Evolutionary conservation across 1,284 basidiomycete species (phyloP), one percentile per base, ranked within the genome.

Genomic region (Volvariella volvacea): DNA sequence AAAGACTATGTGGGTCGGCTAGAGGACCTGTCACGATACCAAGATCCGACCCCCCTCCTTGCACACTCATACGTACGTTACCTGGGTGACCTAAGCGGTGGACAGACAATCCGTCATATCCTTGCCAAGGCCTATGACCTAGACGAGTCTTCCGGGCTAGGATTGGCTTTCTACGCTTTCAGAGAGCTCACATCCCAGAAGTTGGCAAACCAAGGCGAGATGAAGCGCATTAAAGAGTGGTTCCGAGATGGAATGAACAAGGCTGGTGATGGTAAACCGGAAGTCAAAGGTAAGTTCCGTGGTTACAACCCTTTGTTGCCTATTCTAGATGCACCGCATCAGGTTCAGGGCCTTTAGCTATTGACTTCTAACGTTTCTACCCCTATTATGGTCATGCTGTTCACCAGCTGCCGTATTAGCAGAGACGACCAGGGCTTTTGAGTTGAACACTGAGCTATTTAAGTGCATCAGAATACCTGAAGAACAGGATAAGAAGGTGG

Each of bases 61-160:
- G 81, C 88, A 0, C 88, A 92, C 60, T 74, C 87, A 0, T 91
- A 91, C 57, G 85, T 89, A 14, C 76, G 88, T 30, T 92, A 92
- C 63, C 74, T 92, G n/a, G 89, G 88, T 45, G 89, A 92, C 61
- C 70, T 92, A 25, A 84, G 80, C 39, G 89, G 89, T 14, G 89
- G 90, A 0, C 89, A 92, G 65, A 71, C 77, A 49, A 83, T 92
- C 53, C 71, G 79, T 22, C 70, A 76, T 32, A 70, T 68, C 33
- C 65, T 89, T 17, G 70, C 71, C 15, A 84, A 84, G 61, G 76
- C 82, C 9, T 90, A 89, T 56, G 71, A 63, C 6, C 70, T 90
- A 1, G 71, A 78, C 46, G 68, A 73, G 34, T 67, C 66, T 21
- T 52, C 56, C n/a, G 69, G 66, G 0, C 48, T 61, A 8, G 87